A percentile compares a stretch with the other conserved stretches of the same genome.
phyloP scores from a whole-genome alignment of 169 alveolate genomes.

The Eimeria maxima region DNA sequence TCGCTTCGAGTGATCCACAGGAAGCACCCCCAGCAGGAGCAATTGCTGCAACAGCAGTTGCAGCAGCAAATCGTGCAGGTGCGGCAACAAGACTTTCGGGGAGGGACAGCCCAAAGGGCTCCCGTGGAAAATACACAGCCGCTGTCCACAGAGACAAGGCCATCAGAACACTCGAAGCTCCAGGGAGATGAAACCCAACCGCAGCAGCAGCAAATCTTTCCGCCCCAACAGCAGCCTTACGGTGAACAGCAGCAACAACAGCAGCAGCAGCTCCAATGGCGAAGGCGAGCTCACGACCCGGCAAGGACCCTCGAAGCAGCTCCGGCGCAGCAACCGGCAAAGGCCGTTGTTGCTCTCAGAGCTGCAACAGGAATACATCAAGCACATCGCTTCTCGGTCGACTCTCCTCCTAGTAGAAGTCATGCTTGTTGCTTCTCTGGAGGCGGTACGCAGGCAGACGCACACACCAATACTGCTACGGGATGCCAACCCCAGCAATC shows the following conservation, averaged over 20 bases:
- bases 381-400: not conserved
- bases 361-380: not conserved
- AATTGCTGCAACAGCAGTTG: slow-evolving; percentile 14
- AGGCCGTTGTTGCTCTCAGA: not conserved
- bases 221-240: not conserved
- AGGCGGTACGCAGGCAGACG: not conserved
- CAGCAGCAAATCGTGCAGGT: slow-evolving; percentile 18
- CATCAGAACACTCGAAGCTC: not conserved
- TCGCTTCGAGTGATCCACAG: not conserved
- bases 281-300: not conserved
- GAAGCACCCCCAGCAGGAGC: slow-evolving; percentile 12
- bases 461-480: not conserved
- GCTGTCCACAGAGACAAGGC: not conserved
- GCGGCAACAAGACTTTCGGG: slow-evolving; percentile 14
- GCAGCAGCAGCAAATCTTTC: slow-evolving; percentile 26
- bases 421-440: not conserved
- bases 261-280: slow-evolving; percentile 41
- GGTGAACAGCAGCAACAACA: slow-evolving; percentile 9
- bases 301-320: not conserved
- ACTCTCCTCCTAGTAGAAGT: not conserved
- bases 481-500: not conserved
- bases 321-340: not conserved
- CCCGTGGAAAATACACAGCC: not conserved
- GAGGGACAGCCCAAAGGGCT: not conserved
- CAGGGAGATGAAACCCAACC: not conserved